Evolutionary conservation across 306 rosid species (phyloP).

Genomic region (Hippophae tibetana): DNA sequence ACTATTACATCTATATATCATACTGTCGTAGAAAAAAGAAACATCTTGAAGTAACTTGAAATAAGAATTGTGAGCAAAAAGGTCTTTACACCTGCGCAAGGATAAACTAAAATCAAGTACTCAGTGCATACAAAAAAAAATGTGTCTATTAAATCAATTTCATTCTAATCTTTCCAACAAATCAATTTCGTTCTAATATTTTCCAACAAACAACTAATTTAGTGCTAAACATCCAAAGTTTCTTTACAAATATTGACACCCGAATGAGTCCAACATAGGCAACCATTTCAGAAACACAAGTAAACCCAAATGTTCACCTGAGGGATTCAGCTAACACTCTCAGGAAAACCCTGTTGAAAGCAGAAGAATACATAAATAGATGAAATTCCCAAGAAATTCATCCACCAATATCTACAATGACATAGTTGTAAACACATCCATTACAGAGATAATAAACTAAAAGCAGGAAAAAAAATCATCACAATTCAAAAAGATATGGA

Average conservation of each 20-base stretch:
- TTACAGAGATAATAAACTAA: neutral
- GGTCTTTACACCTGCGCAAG: constrained; percentile 43
- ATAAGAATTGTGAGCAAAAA: constrained; percentile 54
- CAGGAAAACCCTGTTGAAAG: constrained; percentile 34
- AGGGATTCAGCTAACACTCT: constrained; percentile 31
- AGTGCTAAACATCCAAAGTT: no score
- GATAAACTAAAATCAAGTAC: constrained; percentile 11
- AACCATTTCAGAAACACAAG: no score
- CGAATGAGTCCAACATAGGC: no score
- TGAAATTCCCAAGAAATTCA: constrained; percentile 52
- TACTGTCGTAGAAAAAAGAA: constrained; percentile 76
- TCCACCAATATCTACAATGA: constrained; percentile 48
- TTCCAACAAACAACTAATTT: no score
- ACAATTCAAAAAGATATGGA: neutral
- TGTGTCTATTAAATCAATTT: neutral
- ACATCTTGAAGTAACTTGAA: constrained; percentile 83
- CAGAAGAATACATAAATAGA: constrained; percentile 49
- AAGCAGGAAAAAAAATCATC: neutral
- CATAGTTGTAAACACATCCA: constrained; percentile 4
- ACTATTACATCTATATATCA: constrained; percentile 13
- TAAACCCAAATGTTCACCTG: constrained; percentile 33
- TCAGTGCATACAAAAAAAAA: neutral
- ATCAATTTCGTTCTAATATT: no score
- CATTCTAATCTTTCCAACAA: neutral
- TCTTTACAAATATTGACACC: no score